Conservation (phyloP, 345 rosid genomes). For the Cochlearia excelsa region DNA sequence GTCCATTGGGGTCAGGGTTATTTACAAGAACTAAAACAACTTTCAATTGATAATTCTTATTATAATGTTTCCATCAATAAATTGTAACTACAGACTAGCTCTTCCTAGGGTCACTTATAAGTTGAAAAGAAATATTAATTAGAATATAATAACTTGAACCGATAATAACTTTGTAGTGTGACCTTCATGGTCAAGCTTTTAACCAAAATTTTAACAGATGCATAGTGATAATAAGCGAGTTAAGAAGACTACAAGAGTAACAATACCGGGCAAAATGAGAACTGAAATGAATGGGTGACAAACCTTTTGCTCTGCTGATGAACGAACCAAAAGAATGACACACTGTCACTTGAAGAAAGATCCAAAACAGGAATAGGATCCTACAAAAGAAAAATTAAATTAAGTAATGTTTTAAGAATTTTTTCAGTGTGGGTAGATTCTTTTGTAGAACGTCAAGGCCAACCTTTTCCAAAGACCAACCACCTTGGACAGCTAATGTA, state of each 20-base stretch:
- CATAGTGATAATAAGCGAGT: not conserved
- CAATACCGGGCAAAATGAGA: slow-evolving; percentile 9
- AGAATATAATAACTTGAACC: slow-evolving; percentile 3
- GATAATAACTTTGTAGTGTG: slow-evolving; percentile 2
- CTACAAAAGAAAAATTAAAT: slow-evolving; percentile 44
- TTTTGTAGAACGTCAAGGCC: slow-evolving; percentile 15
- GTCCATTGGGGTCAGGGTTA: slow-evolving; percentile 14
- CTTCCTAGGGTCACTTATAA: slow-evolving; percentile 5
- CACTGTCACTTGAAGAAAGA: slow-evolving; percentile 61
- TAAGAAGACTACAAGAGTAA: not conserved
- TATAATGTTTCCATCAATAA: slow-evolving; percentile 12
- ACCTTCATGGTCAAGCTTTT: slow-evolving; percentile 4
- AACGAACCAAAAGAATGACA: slow-evolving; percentile 91
- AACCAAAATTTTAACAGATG: not conserved
- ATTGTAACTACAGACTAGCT: not conserved
- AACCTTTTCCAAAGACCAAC: slow-evolving; percentile 95
- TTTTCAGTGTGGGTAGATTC: slow-evolving; percentile 13
- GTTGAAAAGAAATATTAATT: not conserved
- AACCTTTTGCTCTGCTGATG: slow-evolving; percentile 94
- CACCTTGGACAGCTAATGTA: slow-evolving; percentile 73
- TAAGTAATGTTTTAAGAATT: slow-evolving; percentile 3
- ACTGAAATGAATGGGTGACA: slow-evolving; percentile 24
- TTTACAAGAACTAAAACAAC: not conserved
- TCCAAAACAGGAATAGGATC: slow-evolving; percentile 77
- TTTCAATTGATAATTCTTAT: not conserved